Evolutionary conservation across 345 rosid species (phyloP).

Genomic region (Salix brachista): DNA sequence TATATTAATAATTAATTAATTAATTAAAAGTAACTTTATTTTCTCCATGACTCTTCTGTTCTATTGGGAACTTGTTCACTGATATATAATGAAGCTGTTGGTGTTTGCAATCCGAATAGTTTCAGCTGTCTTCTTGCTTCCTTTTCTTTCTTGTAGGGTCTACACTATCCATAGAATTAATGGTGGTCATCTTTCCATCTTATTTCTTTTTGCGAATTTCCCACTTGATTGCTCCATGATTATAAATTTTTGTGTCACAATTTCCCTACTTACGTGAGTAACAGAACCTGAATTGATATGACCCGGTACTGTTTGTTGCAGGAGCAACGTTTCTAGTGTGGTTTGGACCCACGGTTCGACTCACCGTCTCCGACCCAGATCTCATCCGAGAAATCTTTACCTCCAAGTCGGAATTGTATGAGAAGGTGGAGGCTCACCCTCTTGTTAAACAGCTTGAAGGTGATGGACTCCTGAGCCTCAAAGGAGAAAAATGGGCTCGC

Average conservation of each 20-base stretch:
- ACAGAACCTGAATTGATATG: not conserved
- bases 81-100: constrained; percentile 25
- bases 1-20: not conserved
- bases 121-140: constrained; percentile 42
- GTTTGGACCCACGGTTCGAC: constrained; percentile 45
- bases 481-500: constrained; percentile 54
- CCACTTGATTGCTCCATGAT: not conserved
- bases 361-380: constrained; percentile 41
- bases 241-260: not conserved
- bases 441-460: constrained; percentile 28
- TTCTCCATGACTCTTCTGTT: constrained; percentile 17
- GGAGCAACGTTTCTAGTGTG: constrained; percentile 46
- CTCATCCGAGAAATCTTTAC: constrained; percentile 41
- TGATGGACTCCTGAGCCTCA: constrained; percentile 31
- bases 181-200: constrained; percentile 31
- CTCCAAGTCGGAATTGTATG: constrained; percentile 34
- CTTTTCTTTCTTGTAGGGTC: constrained; percentile 26
- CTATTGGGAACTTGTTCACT: constrained; percentile 22
- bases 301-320: constrained; percentile 4
- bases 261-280: not conserved
- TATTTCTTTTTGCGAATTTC: constrained; percentile 32
- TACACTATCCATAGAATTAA: constrained; percentile 42
- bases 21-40: not conserved
- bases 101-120: constrained; percentile 23
- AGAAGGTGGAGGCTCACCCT: constrained; percentile 28